Evolutionary conservation across 495 filamentous ascomycete genomes (phyloP), one percentile per base, ranked within the genome.

Genomic region (Schizothecium vesticola): DNA sequence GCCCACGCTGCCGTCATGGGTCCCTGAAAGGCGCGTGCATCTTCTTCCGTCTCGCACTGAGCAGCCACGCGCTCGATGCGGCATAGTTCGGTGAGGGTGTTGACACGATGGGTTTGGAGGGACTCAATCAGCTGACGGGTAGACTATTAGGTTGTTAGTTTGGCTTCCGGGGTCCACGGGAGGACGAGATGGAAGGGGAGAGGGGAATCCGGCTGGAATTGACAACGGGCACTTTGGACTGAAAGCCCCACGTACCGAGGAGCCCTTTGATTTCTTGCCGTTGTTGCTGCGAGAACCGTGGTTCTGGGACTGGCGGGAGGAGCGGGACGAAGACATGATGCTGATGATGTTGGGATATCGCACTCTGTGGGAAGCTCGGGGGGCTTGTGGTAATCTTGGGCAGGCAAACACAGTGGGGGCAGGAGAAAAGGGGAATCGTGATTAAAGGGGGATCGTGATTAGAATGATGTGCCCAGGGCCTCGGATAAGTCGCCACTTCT

Each of bases 1-100:
- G 83, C 80, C 89, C 90, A 93, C 5, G 90, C 90, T 5, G 82
- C 76, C 3, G 89, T 90, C 88, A 93, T 88, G 11, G 88, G 87
- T 0, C 66, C 75, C 73, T 83, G 82, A 65, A 85, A 84, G 0
- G 79, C 79, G 36, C 85, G 83, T 21, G 83, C 83, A 59, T 91
- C 85, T 63, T 88, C 86, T 12, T 81, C 79, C 43, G 79, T 76
- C 56, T 84, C 81, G 67, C 86, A 79, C 23, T 79, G 73, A 3
- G 86, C 83, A 55, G 90, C 86, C 19, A 87, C 80, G 25, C 86
- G 86, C 76, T 93, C 91, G 72, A 92, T 89, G 9, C 89, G 88
- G 71, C 91, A 87, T 23, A 93, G 82, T 65, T 92, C 90, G 2
- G 88, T 89, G 10, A 93, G 78, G 12, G 90, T 92, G 74, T 91